These are phyloP conservation scores for Clonostachys solani DNA, from an alignment of 2,329 filamentous ascomycete species.

Conservation along the genomic window DNA sequence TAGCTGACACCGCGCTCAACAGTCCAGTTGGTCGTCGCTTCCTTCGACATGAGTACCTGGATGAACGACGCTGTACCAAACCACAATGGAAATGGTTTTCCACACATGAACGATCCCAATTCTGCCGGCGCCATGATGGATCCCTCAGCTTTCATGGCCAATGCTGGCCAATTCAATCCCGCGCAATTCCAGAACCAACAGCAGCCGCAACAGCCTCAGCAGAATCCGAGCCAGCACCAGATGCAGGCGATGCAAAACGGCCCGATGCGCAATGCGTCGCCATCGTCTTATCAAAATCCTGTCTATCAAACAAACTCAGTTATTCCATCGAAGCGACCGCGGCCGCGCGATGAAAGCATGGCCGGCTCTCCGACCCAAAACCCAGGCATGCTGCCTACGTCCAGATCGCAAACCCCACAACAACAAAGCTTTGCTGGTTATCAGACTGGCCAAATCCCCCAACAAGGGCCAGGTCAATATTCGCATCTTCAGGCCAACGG, in stretches of 20 bases:
- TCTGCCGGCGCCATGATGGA: constrained; percentile 58
- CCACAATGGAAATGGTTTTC: constrained; percentile 67
- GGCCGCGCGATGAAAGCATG: constrained; percentile 78
- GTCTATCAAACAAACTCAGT: constrained; percentile 81
- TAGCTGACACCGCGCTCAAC: constrained; percentile 36
- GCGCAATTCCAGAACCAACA: constrained; percentile 47
- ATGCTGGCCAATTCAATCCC: constrained; percentile 55
- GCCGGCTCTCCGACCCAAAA: constrained; percentile 77
- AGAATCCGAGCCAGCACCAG: constrained; percentile 30
- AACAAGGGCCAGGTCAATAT: constrained; percentile 61
- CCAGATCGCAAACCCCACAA: constrained; percentile 85
- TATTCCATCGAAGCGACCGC: constrained; percentile 84
- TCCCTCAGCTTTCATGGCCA: constrained; percentile 59
- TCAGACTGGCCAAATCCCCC: constrained; percentile 58
- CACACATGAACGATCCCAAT: constrained; percentile 60
- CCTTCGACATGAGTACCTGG: constrained; percentile 65
- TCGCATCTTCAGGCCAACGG: constrained; percentile 79
- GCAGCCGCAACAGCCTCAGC: constrained; percentile 12
- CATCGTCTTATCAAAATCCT: constrained; percentile 67
- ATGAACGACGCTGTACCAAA: constrained; percentile 68
- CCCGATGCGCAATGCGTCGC: constrained; percentile 77
- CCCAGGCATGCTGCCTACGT: constrained; percentile 69
- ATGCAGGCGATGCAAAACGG: constrained; percentile 73
- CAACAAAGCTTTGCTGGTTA: constrained; percentile 70
- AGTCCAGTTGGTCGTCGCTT: constrained; percentile 13